These are phyloP conservation scores for Rhodotorula glutinis DNA, from an alignment of 1,284 basidiomycete genomes.

Conservation along the genomic window DNA sequence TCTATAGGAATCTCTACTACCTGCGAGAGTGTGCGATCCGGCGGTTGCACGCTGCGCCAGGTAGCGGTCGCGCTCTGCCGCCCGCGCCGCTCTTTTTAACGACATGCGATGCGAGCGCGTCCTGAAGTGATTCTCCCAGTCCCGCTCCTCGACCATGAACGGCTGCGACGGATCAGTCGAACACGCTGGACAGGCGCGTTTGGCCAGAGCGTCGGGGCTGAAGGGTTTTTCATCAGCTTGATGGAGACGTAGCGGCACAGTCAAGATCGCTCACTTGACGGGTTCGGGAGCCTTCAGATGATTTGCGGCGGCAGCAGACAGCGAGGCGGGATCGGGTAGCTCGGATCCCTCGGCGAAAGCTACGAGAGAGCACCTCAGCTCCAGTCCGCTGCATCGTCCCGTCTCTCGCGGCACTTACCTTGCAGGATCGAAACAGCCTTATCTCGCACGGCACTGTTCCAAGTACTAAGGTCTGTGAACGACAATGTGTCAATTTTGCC, in stretches of 20 bases:
- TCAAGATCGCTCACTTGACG: not conserved
- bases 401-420: slow-evolving; percentile 11
- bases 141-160: slow-evolving; percentile 68
- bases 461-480: slow-evolving; percentile 57
- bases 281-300: slow-evolving; percentile 43
- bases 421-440: slow-evolving; percentile 43
- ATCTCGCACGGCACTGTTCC: slow-evolving; percentile 52
- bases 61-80: not conserved
- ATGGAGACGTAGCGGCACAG: not conserved
- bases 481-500: not conserved
- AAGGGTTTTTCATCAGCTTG: too few species aligned
- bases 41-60: not conserved
- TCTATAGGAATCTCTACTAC: not conserved
- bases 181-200: slow-evolving; percentile 66
- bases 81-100: not conserved
- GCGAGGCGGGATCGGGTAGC: slow-evolving; percentile 60
- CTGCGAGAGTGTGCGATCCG: not conserved
- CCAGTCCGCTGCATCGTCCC: not conserved
- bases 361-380: slow-evolving; percentile 44
- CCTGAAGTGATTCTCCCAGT: slow-evolving; percentile 68
- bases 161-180: slow-evolving; percentile 60
- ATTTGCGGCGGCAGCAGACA: slow-evolving; percentile 59
- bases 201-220: slow-evolving; percentile 49
- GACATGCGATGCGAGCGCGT: slow-evolving; percentile 19
- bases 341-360: slow-evolving; percentile 59